Conservation (phyloP, 495 filamentous ascomycete species). For the Jackrogersella minutella region DNA sequence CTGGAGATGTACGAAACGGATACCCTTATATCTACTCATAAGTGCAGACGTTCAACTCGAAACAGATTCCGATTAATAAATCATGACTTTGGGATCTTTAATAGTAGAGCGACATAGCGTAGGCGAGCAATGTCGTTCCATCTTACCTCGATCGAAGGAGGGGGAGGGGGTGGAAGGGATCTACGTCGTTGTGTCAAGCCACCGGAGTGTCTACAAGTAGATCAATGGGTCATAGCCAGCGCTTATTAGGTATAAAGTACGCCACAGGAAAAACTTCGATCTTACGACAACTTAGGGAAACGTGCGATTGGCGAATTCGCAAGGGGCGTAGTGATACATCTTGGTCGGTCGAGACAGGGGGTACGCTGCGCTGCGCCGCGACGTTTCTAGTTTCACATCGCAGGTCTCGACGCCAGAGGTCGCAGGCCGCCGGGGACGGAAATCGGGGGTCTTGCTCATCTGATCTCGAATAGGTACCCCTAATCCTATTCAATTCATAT, state of each 20-base stretch:
- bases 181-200: too few species aligned
- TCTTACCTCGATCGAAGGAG: too few species aligned
- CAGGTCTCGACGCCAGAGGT: constrained; percentile 15
- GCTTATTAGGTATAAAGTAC: background rate
- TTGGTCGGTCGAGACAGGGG: constrained; percentile 3
- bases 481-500: background rate
- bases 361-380: constrained; percentile 11
- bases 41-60: too few species aligned
- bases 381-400: constrained; percentile 31
- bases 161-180: too few species aligned
- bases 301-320: constrained; percentile 7
- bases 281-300: constrained; percentile 17
- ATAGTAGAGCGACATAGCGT: too few species aligned
- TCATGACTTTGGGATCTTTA: too few species aligned
- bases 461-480: background rate
- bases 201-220: too few species aligned
- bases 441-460: constrained; percentile 12
- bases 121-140: too few species aligned
- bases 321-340: constrained; percentile 13
- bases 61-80: too few species aligned
- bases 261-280: background rate
- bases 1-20: too few species aligned
- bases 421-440: constrained; percentile 7
- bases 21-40: too few species aligned
- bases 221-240: background rate